Evolutionary conservation across 169 alveolate species (phyloP).

Genomic region (Plasmodium malariae): DNA sequence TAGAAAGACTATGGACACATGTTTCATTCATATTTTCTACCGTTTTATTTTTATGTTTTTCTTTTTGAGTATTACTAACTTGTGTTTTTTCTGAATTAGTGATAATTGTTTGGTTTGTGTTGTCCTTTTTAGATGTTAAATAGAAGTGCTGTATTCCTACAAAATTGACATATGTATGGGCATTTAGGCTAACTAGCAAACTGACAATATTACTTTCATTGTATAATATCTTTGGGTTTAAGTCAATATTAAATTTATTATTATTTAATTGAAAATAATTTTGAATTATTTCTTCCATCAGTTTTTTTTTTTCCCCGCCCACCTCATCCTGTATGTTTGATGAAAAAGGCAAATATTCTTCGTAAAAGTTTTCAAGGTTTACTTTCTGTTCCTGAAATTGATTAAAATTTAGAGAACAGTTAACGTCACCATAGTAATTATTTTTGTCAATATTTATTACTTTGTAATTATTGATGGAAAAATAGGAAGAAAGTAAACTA

Average conservation of each 20-base stretch:
- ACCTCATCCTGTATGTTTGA: neutral
- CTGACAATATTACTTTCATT: conserved; percentile 54
- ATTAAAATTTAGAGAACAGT: conserved; percentile 53
- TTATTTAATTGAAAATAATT: conserved; percentile 48
- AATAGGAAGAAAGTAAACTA: conserved; percentile 39
- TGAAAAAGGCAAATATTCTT: conserved; percentile 51
- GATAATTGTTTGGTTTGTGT: neutral
- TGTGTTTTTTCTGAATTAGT: conserved; percentile 8
- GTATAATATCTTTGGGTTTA: conserved; percentile 62
- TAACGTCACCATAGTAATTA: conserved; percentile 54
- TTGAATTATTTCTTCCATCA: conserved; percentile 22
- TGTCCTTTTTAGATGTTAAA: conserved; percentile 21
- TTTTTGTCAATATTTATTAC: conserved; percentile 70
- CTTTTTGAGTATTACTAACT: neutral
- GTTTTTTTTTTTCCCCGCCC: conserved; percentile 11
- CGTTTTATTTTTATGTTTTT: neutral
- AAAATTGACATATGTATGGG: conserved; percentile 50
- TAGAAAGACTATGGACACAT: neutral
- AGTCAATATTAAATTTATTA: conserved; percentile 52
- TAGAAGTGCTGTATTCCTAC: conserved; percentile 62
- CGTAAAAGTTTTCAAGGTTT: conserved; percentile 41
- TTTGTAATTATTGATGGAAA: conserved; percentile 52
- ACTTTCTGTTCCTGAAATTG: conserved; percentile 53
- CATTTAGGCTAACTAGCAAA: conserved; percentile 30
- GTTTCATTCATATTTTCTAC: neutral